Evolutionary conservation across 1,284 basidiomycete genomes (phyloP).

Genomic region (Cronartium ribicola): DNA sequence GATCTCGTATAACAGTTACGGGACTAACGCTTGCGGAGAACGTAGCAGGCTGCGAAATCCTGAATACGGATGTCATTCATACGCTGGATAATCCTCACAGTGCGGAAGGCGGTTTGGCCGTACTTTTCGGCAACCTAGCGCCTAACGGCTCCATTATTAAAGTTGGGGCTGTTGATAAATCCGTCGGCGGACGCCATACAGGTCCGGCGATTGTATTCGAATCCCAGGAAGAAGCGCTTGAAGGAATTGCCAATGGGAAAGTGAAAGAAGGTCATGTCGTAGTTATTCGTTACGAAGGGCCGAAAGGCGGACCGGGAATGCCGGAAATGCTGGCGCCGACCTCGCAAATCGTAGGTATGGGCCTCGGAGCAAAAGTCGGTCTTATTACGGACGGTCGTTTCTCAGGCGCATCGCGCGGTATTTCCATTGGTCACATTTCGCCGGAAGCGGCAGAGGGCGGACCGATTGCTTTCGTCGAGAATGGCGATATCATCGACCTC

Average conservation of each 20-base stretch:
- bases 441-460: constrained; percentile 46
- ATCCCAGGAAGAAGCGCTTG: constrained; percentile 75
- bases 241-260: constrained; percentile 72
- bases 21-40: no score
- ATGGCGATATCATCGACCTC: constrained; percentile 45
- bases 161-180: constrained; percentile 44
- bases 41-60: no score
- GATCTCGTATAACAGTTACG: no score
- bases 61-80: no score
- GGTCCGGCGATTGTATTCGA: constrained; percentile 21
- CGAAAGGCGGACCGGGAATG: constrained; percentile 46
- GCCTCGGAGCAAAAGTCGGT: constrained; percentile 82
- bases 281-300: constrained; percentile 49
- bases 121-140: no score
- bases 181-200: not conserved
- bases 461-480: constrained; percentile 44
- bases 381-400: constrained; percentile 95
- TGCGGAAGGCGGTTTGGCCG: no score
- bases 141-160: constrained; percentile 87
- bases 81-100: no score
- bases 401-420: constrained; percentile 66
- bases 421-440: constrained; percentile 45
- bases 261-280: constrained; percentile 72
- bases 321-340: constrained; percentile 58
- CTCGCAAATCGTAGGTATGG: constrained; percentile 85